Base-by-base conservation (phyloP, 176 grass and related monocot genomes). In the Aegilops speltoides region DNA sequence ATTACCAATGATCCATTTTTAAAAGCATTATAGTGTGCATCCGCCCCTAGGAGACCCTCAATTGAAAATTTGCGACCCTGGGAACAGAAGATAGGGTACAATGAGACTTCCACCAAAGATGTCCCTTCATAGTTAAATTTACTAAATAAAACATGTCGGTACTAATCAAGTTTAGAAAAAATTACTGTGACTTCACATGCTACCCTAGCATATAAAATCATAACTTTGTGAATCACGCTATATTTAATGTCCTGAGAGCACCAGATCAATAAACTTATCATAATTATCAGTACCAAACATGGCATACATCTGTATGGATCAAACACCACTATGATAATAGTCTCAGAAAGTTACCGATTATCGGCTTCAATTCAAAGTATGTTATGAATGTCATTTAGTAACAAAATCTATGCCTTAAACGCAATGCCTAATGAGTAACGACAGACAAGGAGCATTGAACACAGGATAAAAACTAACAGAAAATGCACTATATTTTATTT, bases 61-160 rank as follows among this genome's bases (percentile, higher is more conserved):
- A 99, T 81, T 20, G 97, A 99, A 92, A 99, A 99, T 73, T 99
- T 99, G n/a, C 94, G 92, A 8, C 97, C 97, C 97, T 99, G 77
- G 54, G 37, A 79, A 79, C 26, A 86, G 38, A 89, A 86, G 13
- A 59, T 19, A 76, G 22, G 76, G 17, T 46, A n/a, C 57, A 68
- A 73, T 90, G 24, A 86, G 65, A 89, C 15, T 64, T 86, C 59
- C 87, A 68, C 23, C 60, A 75, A 70, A 73, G 36, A 85, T 48
- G 41, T 33, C 31, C 29, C 25, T 36, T 75, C 16, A 48, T 73
- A 32, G 10, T 31, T 40, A 64, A 37, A 73, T 37, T 46, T 86
- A 86, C 14, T 89, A 22, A 4, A 84, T 79, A 84, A 25, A 46
- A 4, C 43, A 76, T 72, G 37, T 76, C 12, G 12, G 12, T 43